These are phyloP conservation scores for Achaetomium macrosporum DNA, from an alignment of 2,329 filamentous ascomycete genomes.

Conservation along the genomic window DNA sequence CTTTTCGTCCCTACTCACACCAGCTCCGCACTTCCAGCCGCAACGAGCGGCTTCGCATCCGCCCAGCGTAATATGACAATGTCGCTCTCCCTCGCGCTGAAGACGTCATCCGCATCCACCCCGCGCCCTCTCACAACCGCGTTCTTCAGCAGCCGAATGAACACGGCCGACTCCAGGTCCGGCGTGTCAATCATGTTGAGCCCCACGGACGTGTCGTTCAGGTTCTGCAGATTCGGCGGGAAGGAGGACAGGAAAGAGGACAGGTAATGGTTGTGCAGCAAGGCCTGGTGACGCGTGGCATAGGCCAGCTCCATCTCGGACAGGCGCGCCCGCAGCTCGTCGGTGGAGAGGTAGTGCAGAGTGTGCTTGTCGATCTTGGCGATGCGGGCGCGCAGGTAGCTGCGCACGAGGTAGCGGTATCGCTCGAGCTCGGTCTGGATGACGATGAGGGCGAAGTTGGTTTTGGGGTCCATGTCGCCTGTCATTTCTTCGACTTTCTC, in stretches of 20 bases:
- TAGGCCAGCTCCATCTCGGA: conserved; percentile 76
- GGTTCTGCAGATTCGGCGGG: conserved; percentile 67
- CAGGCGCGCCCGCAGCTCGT: conserved; percentile 54
- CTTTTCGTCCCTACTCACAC: conserved; percentile 37
- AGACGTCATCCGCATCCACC: conserved; percentile 55
- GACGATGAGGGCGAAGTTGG: conserved; percentile 89
- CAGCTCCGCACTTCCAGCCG: conserved; percentile 51
- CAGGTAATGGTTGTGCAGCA: conserved; percentile 79
- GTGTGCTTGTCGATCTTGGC: conserved; percentile 81
- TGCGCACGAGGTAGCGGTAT: conserved; percentile 84
- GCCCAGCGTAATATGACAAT: conserved; percentile 67
- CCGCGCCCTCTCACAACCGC: conserved; percentile 54
- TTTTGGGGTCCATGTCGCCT: conserved; percentile 79
- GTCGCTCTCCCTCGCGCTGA: conserved; percentile 57
- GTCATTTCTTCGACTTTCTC: conserved; percentile 52
- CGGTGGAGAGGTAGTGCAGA: conserved; percentile 62
- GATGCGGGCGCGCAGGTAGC: conserved; percentile 76
- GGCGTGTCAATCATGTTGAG: conserved; percentile 89
- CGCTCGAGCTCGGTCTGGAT: conserved; percentile 94
- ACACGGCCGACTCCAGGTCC: conserved; percentile 77
- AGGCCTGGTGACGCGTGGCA: conserved; percentile 73
- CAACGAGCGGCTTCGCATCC: conserved; percentile 59
- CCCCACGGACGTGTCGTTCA: conserved; percentile 87
- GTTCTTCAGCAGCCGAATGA: conserved; percentile 66
- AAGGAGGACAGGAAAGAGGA: conserved; percentile 80